Base-by-base conservation (phyloP, 176 grass and related monocot genomes). In the Oryza officinalis region DNA sequence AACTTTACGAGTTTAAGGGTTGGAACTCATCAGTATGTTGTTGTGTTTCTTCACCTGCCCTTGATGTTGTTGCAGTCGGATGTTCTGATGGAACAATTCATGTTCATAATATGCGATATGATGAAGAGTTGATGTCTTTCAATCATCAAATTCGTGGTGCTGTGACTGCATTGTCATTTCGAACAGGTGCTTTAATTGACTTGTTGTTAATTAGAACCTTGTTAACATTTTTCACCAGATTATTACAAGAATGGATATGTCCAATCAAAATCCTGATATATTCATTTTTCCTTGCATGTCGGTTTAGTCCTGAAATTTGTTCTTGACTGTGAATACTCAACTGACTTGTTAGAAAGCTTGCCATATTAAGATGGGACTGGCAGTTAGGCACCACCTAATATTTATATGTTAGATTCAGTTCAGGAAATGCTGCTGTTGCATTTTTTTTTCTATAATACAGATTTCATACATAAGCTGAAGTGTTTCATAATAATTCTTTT, bases 161-260 rank as follows among this genome's bases (percentile, higher is more conserved):
- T 83, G 93, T 98, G 68, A 98, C 93, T 80, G 91, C 96, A 72
- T 83, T 98, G 83, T 94, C 96, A 89, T 98, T 98, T 81, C 88
- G 93, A 88, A 94, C 96, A 90, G 96, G 96, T 98, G 69, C 44
- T 81, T 78, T 69, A 10, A 40, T 86, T 71, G 37, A 41, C 38
- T 65, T 33, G 68, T 43, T 78, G 13, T 30, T 63, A 54, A 35
- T 18, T 65, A 15, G 3, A 65, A 71, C 30, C 5, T 25, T 45
- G 31, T 75, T 40, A 23, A 35, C 66, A 41, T 77, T 65, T 52
- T 61, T 30, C 1, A 33, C 54, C 64, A 71, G 26, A 65, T 61
- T 71, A 7, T 82, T 65, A 54, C 57, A 78, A 25, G 26, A 31
- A 27, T 67, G 23, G 13, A 44, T n/a, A 61, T 61, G 13, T 28